phyloP scores from a whole-genome alignment of 768 basidiomycete genomes.

The Trametes gibbosa region DNA sequence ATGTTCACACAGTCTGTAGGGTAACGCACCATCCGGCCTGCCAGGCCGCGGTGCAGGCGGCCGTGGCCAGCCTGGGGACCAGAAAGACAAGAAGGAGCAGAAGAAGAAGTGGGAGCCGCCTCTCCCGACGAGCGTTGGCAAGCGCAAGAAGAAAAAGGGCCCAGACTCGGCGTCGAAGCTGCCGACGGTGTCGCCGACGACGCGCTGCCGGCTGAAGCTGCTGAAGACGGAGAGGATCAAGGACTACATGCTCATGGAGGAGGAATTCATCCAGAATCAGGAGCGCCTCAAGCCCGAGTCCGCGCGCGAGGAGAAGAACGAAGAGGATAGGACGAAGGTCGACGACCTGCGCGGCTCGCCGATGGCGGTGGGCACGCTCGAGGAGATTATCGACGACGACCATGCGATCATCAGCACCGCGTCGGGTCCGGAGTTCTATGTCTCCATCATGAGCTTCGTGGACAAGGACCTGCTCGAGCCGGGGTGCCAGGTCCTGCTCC shows the following conservation, averaged over 20 bases:
- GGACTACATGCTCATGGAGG: conserved; percentile 93
- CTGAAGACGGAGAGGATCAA: conserved; percentile 98
- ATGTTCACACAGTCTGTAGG: conserved; percentile 40
- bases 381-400: conserved; percentile 97
- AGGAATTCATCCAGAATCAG: conserved; percentile 92
- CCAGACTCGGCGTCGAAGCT: conserved; percentile 89
- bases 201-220: conserved; percentile 90
- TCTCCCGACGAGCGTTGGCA: conserved; percentile 92
- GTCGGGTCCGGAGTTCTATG: conserved; percentile 94
- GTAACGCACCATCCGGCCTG: conserved; percentile 70
- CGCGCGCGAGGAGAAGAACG: conserved; percentile 90
- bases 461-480: conserved; percentile 98
- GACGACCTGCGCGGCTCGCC: conserved; percentile 94
- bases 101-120: conserved; percentile 99
- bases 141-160: conserved; percentile 90
- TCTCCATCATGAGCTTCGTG: conserved; percentile 96
- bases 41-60: conserved; percentile 31
- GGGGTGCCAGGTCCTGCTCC: conserved; percentile 89
- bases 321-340: conserved; percentile 90
- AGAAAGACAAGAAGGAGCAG: conserved; percentile 49
- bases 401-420: conserved; percentile 98
- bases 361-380: conserved; percentile 97
- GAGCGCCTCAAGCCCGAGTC: conserved; percentile 86
- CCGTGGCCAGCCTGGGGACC: conserved; percentile 36
- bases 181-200: conserved; percentile 90